These are phyloP conservation scores for Cenococcum geophilum DNA, from an alignment of 495 filamentous ascomycete species.

Conservation along the genomic window DNA sequence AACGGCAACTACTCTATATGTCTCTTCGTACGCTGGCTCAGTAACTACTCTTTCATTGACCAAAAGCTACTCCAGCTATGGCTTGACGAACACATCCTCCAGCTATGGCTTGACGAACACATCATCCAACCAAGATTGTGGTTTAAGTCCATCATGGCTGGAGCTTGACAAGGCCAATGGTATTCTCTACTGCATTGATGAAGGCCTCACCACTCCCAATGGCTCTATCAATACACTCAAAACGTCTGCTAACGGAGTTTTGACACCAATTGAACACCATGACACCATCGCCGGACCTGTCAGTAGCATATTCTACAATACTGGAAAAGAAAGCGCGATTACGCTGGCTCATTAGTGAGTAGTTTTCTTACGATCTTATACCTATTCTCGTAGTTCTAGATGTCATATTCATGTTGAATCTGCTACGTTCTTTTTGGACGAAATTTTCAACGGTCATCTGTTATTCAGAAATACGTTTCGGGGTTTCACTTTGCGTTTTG, in stretches of 20 bases:
- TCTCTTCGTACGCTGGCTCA: constrained; percentile 13
- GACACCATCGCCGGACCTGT: constrained; percentile 36
- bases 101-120: neutral
- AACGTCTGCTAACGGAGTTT: constrained; percentile 27
- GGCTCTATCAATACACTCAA: constrained; percentile 35
- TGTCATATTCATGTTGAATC: neutral
- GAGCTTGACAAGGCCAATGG: constrained; percentile 26
- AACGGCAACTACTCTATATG: neutral
- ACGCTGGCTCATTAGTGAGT: constrained; percentile 35
- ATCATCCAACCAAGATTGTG: constrained; percentile 18
- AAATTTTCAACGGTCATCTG: constrained; percentile 2
- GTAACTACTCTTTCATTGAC: constrained; percentile 28
- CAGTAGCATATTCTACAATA: constrained; percentile 34
- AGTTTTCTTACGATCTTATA: neutral
- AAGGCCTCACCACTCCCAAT: constrained; percentile 33
- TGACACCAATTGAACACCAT: constrained; percentile 27
- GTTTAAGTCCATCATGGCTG: constrained; percentile 35
- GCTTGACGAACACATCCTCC: neutral
- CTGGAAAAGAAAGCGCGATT: constrained; percentile 26
- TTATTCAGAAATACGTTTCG: neutral
- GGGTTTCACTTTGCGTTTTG: too few species aligned
- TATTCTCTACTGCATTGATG: constrained; percentile 37
- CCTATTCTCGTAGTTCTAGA: neutral
- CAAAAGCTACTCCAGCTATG: too few species aligned
- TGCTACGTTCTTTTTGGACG: too few species aligned